phyloP scores from a whole-genome alignment of 2,329 filamentous ascomycete species.

The Chaetomiaceae sp. region DNA sequence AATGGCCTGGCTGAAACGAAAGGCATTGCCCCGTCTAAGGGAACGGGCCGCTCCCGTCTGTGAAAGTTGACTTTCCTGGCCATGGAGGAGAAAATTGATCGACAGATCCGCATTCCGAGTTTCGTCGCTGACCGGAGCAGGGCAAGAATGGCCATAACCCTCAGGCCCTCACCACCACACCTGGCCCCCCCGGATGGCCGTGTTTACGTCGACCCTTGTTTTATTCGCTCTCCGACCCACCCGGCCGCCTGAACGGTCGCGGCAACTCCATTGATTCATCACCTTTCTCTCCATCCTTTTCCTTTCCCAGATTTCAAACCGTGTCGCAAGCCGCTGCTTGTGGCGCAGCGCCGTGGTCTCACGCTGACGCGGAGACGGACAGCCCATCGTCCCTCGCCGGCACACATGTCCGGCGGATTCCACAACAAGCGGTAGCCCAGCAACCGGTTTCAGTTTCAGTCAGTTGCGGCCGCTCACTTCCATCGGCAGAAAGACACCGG shows the following conservation, averaged over 20 bases:
- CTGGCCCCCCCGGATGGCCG: conserved; percentile 16
- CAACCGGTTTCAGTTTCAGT: conserved; percentile 2
- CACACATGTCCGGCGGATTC: conserved; percentile 1
- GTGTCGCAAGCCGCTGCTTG: not conserved
- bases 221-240: conserved; percentile 4
- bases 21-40: conserved; percentile 8
- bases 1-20: not conserved
- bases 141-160: conserved; percentile 9
- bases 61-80: not conserved
- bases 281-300: conserved; percentile 1
- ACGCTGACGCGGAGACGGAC: too few species aligned
- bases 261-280: conserved; percentile 21
- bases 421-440: conserved; percentile 1
- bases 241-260: conserved; percentile 16
- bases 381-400: not conserved
- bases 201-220: conserved; percentile 20
- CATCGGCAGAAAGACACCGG: conserved; percentile 4
- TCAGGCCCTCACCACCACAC: conserved; percentile 7
- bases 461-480: conserved; percentile 3
- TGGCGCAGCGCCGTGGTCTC: not conserved
- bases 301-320: conserved; percentile 20
- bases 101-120: not conserved
- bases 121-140: not conserved
- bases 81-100: conserved; percentile 1
- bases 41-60: conserved; percentile 26